These are phyloP conservation scores for Cystobasidium pallidum DNA, from an alignment of 1,284 basidiomycete species.

Conservation along the genomic window DNA sequence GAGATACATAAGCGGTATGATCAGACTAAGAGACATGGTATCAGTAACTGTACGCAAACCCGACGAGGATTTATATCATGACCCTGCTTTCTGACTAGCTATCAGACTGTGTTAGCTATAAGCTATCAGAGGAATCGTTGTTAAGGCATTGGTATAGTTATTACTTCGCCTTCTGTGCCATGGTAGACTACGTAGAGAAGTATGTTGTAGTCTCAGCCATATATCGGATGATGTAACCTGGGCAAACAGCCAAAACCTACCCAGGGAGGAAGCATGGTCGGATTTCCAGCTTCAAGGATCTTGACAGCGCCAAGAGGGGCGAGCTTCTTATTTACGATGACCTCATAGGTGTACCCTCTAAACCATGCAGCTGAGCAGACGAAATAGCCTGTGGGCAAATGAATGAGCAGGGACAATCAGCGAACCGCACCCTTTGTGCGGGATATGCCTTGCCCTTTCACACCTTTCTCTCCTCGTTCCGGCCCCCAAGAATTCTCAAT, in stretches of 20 bases:
- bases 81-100: no score
- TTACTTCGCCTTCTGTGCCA: constrained; percentile 2
- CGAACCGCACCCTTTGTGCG: no score
- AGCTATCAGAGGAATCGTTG: no score
- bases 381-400: constrained; percentile 19
- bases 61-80: no score
- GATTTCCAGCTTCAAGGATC: constrained; percentile 35
- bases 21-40: no score
- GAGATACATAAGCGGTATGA: no score
- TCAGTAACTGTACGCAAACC: no score
- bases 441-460: no score
- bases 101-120: no score
- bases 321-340: constrained; percentile 7
- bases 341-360: constrained; percentile 31
- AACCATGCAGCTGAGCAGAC: constrained; percentile 36
- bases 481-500: constrained; percentile 37
- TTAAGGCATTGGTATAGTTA: neutral
- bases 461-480: constrained; percentile 18
- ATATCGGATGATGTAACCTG: no score
- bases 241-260: neutral
- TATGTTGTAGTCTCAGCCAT: no score
- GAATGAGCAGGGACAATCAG: neutral
- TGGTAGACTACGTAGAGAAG: neutral
- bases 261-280: constrained; percentile 24
- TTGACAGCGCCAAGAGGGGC: constrained; percentile 24